Evolutionary conservation across 495 filamentous ascomycete species (phyloP).

Genomic region (Aspergillus hancockii): DNA sequence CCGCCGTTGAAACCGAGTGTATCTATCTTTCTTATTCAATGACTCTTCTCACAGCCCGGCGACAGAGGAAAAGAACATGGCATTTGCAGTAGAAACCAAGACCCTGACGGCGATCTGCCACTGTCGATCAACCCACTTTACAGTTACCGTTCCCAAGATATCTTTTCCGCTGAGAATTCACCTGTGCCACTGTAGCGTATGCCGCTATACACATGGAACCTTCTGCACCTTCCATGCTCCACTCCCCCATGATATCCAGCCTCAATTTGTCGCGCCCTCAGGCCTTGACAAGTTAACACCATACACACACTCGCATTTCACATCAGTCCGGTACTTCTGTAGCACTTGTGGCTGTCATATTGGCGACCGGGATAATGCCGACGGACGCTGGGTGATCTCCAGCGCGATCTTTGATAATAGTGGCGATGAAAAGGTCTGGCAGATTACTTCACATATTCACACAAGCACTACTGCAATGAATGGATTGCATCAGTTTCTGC

Average conservation of each 20-base stretch:
- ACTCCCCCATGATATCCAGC: conserved; percentile 40
- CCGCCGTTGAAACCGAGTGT: too few species aligned
- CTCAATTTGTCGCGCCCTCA: conserved; percentile 33
- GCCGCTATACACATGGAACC: conserved; percentile 59
- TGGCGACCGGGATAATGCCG: conserved; percentile 21
- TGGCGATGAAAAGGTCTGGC: conserved; percentile 27
- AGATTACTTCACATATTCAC: conserved; percentile 40
- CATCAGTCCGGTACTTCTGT: conserved; percentile 41
- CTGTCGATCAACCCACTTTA: conserved; percentile 7
- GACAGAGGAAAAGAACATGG: background rate
- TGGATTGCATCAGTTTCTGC: conserved; percentile 40
- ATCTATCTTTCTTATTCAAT: too few species aligned
- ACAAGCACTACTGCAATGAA: conserved; percentile 47
- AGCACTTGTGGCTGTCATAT: conserved; percentile 46
- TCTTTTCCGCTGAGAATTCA: conserved; percentile 33
- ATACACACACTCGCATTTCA: conserved; percentile 34
- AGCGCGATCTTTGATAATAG: conserved; percentile 34
- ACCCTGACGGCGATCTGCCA: background rate
- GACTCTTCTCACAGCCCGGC: background rate
- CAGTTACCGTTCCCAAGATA: conserved; percentile 28
- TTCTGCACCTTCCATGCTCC: conserved; percentile 52
- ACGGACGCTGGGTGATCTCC: conserved; percentile 27
- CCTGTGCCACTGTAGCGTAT: conserved; percentile 65
- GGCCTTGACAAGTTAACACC: conserved; percentile 23
- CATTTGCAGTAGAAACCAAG: background rate